Evolutionary conservation across 2,329 filamentous ascomycete genomes (phyloP).

Genomic region (Microdochium nivale): DNA sequence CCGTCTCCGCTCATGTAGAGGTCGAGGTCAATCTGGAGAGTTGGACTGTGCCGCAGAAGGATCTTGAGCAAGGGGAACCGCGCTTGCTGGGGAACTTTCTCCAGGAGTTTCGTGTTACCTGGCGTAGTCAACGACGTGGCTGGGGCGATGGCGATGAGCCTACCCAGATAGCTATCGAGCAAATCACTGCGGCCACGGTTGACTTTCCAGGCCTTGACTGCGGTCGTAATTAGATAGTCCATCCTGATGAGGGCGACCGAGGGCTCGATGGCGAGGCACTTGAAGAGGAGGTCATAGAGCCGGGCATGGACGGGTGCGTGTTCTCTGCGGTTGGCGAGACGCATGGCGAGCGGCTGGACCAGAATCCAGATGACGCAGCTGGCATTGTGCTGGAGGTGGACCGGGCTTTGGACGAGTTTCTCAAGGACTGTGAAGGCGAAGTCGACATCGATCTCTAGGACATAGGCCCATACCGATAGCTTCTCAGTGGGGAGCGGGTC

Average conservation of each 20-base stretch:
- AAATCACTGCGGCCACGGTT: not conserved
- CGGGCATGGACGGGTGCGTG: not conserved
- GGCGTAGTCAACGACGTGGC: not conserved
- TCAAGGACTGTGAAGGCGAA: constrained; percentile 3
- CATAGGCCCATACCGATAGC: constrained; percentile 3
- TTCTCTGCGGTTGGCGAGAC: constrained; percentile 3
- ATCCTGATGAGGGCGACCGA: not conserved
- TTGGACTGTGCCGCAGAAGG: not conserved
- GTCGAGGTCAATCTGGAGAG: not conserved
- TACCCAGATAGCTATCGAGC: not conserved
- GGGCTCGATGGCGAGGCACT: constrained; percentile 3
- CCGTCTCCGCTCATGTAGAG: not conserved
- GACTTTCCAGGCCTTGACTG: constrained; percentile 5
- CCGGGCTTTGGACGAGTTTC: not conserved
- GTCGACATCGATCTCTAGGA: constrained; percentile 1
- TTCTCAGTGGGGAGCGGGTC: not conserved
- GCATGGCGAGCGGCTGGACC: constrained; percentile 4
- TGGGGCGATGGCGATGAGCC: not conserved
- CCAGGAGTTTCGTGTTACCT: not conserved
- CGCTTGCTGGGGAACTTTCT: not conserved
- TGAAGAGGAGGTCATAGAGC: constrained; percentile 4
- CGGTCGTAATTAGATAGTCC: not conserved
- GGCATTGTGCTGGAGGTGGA: constrained; percentile 4
- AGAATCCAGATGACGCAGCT: constrained; percentile 4
- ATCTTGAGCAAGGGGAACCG: not conserved